Evolutionary conservation across 2,329 filamentous ascomycete species (phyloP).

Genomic region (Leptographium procerum): DNA sequence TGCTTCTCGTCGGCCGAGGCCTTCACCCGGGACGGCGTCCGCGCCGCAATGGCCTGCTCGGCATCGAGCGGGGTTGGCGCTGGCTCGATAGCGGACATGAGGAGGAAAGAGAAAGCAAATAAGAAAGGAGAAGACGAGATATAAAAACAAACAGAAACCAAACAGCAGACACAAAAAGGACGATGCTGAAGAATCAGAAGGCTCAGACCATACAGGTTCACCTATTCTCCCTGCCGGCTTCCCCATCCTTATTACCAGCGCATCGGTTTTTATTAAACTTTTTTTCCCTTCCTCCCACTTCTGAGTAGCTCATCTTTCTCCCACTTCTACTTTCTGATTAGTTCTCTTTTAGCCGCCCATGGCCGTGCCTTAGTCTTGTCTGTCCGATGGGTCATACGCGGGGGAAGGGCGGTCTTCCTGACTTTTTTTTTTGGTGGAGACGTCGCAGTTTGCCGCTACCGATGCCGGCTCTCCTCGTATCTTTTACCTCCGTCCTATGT

Average conservation of each 20-base stretch:
- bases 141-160: neutral
- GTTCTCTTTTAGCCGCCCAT: neutral
- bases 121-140: neutral
- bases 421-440: too few species aligned
- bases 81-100: constrained; percentile 2
- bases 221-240: too few species aligned
- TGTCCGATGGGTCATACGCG: too few species aligned
- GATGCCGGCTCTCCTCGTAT: too few species aligned
- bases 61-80: neutral
- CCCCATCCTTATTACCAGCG: neutral
- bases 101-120: neutral
- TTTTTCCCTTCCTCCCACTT: neutral
- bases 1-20: constrained; percentile 9
- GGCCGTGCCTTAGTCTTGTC: neutral
- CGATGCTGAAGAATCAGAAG: too few species aligned
- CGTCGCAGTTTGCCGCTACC: too few species aligned
- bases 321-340: neutral
- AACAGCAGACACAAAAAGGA: neutral
- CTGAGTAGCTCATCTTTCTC: neutral
- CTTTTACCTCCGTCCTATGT: too few species aligned
- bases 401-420: too few species aligned
- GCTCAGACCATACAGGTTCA: neutral
- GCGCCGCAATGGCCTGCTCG: neutral
- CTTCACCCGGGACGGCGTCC: neutral
- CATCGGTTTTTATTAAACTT: neutral